Base-by-base conservation (phyloP, 75 land plant species). In the Cunninghamia lanceolata region DNA sequence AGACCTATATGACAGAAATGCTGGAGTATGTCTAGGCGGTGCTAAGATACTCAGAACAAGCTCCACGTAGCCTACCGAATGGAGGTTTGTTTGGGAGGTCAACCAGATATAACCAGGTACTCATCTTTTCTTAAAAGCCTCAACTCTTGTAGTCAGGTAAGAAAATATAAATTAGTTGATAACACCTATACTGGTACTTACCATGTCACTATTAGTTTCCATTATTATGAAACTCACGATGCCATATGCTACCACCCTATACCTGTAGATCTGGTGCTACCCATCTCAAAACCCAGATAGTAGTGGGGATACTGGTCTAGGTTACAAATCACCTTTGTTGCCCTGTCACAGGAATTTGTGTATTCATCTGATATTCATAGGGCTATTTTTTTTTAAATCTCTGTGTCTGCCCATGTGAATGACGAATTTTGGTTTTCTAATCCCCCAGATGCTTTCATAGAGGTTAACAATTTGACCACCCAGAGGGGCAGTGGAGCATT, bases 391-490 rank as follows among this genome's bases (percentile, higher is more conserved):
- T n/a, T 96, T 17, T 95, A 96, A 75, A 47, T 96, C 25, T 94
- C 89, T 77, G 92, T 91, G 14, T 96, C 98, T 0, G 88, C 85
- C 88, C 98, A 96, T 82, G 90, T 89, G 3, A 82, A 89, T 17
- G 98, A 96, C 68, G 96, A 96, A 88, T 92, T 91, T 52, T 96
- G 98, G 98, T 94, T 92, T 89, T 87, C 93, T 45, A 96, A 96
- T 63, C 96, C 96, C 15, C 92, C 94, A 0, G 86, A 94, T 88
- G 89, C 86, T 2, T 95, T 91, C 66, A 80, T 95, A 15, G 73
- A 84, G 76, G 80, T 83, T 50, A 95, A 95, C 88, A 91, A 93
- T 85, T 68, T 94, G 50, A 84, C 87, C 0, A 89, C 85, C 2
- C n/a, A 53, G 15, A 89, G 92, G 3, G 94, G 95, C 0, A 92